phyloP scores from a whole-genome alignment of 257 asterid species.

The Mentha longifolia region DNA sequence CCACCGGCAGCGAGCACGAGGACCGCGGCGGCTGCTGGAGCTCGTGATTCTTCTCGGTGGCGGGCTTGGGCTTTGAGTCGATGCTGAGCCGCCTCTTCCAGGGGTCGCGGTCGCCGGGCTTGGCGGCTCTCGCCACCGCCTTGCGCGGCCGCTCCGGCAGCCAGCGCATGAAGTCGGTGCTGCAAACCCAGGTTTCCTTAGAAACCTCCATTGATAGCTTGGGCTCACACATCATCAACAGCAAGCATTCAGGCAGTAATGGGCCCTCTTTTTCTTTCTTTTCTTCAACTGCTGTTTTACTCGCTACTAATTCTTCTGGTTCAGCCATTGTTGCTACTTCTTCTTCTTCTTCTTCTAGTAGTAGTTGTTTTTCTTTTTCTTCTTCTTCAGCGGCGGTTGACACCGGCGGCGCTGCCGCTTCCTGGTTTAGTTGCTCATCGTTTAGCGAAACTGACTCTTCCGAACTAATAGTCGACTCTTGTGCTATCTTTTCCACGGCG shows the following conservation, averaged over 20 bases:
- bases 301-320: slow-evolving; percentile 13
- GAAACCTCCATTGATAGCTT: slow-evolving; percentile 97
- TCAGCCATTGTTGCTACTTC: not conserved
- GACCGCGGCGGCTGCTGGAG: slow-evolving; percentile 66
- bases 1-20: slow-evolving; percentile 71
- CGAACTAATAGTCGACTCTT: not conserved
- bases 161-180: slow-evolving; percentile 81
- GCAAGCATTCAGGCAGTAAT: slow-evolving; percentile 77
- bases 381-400: slow-evolving; percentile 1
- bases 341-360: not conserved
- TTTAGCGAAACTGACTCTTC: slow-evolving; percentile 2
- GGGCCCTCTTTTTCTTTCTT: slow-evolving; percentile 29
- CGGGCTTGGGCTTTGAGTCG: slow-evolving; percentile 38
- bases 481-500: slow-evolving; percentile 28
- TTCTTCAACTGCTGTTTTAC: not conserved
- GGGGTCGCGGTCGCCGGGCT: slow-evolving; percentile 24
- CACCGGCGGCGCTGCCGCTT: too few species aligned
- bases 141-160: slow-evolving; percentile 68
- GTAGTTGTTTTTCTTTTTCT: not conserved
- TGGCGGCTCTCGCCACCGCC: slow-evolving; percentile 36
- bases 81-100: slow-evolving; percentile 47
- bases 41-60: not conserved
- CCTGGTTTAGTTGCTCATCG: slow-evolving; percentile 19
- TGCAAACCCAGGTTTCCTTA: slow-evolving; percentile 97
- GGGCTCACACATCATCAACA: slow-evolving; percentile 97